Base-by-base conservation (phyloP, 495 filamentous ascomycete species). In the Penicillium pulvis region DNA sequence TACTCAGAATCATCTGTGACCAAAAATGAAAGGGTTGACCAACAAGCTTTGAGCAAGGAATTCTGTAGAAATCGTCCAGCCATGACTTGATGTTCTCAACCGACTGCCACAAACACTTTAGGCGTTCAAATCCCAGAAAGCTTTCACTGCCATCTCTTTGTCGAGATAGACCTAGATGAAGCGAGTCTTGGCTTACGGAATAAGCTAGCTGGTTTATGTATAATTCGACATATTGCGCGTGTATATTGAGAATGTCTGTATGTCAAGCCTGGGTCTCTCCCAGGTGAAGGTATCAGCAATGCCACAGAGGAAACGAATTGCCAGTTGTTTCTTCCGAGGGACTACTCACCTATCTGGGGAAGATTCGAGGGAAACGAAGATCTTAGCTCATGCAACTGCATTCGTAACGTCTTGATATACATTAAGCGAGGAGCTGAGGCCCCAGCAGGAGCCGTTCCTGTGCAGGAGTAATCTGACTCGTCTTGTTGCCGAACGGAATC, bases 141-240 rank as follows among this genome's bases (percentile, higher is more conserved):
- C 56, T 42, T 11, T 30, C 61, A 28, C 53, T 28, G 14, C 60
- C 44, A 26, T 19, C 17, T 6, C 11, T 56, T 58, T 19, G 23
- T 47, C 45, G 50, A 43, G 71, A 39, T 12, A 57, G 31, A 24
- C 52, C 44, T 12, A 67, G 49, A 17, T 63, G 53, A 20, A 33
- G 59, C 1, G 66, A 26, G 17, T 66, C 56, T 17, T 55, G 51
- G 33, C 42, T 68, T 2, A 71, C 58, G 0, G 71, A 62, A 55
- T 66, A 70, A 14, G 60, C 59, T 41, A 67, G 51, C 8, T 75
- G 66, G 44, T 73, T 70, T 23, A 75, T 76, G 48, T 70, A 75
- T n/a, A 77, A 50, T 31, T 74, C 71, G 42, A 74, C 65, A 42
- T 76, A 73, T 52, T 75, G 65, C 9, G 59, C 54, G 45, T 75